phyloP scores from a whole-genome alignment of 352 stramenopile genomes.

The Globisporangium iwayamae region DNA sequence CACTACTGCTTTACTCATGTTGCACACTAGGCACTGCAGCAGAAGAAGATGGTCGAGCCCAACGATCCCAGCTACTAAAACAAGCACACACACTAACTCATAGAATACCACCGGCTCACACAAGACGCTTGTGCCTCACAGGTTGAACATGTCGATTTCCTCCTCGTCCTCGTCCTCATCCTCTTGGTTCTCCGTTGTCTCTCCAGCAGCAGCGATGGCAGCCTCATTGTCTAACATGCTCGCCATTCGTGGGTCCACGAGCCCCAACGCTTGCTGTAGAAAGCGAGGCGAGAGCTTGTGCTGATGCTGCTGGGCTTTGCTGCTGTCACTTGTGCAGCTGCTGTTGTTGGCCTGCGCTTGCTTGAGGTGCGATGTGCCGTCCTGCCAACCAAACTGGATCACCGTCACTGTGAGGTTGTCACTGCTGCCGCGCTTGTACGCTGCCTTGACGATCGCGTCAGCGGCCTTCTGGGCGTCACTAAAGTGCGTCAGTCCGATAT shows the following conservation, averaged over 20 bases:
- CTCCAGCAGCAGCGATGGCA: slow-evolving; percentile 5
- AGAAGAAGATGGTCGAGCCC: slow-evolving; percentile 16
- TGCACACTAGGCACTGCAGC: slow-evolving; percentile 12
- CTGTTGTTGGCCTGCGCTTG: slow-evolving; percentile 15
- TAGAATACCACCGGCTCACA: background rate
- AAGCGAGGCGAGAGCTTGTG: slow-evolving; percentile 2
- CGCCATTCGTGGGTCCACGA: background rate
- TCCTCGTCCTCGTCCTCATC: slow-evolving; percentile 19
- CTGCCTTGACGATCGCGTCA: slow-evolving; percentile 48
- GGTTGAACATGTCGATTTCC: slow-evolving; percentile 61
- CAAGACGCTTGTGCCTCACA: slow-evolving; percentile 15
- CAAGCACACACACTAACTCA: background rate
- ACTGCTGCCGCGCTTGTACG: slow-evolving; percentile 45
- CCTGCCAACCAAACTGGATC: slow-evolving; percentile 44
- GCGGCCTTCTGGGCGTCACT: slow-evolving; percentile 38
- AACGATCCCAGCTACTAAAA: slow-evolving; percentile 12
- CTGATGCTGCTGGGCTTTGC: background rate
- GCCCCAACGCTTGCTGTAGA: background rate
- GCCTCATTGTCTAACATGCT: slow-evolving; percentile 8
- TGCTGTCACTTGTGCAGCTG: background rate
- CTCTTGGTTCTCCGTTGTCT: slow-evolving; percentile 16
- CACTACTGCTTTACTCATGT: background rate
- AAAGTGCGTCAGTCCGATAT: slow-evolving; percentile 40
- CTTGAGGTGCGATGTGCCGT: slow-evolving; percentile 18
- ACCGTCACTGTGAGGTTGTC: slow-evolving; percentile 62